Base-by-base conservation (phyloP, 2,329 filamentous ascomycete genomes). In the Helotiales sp. region DNA sequence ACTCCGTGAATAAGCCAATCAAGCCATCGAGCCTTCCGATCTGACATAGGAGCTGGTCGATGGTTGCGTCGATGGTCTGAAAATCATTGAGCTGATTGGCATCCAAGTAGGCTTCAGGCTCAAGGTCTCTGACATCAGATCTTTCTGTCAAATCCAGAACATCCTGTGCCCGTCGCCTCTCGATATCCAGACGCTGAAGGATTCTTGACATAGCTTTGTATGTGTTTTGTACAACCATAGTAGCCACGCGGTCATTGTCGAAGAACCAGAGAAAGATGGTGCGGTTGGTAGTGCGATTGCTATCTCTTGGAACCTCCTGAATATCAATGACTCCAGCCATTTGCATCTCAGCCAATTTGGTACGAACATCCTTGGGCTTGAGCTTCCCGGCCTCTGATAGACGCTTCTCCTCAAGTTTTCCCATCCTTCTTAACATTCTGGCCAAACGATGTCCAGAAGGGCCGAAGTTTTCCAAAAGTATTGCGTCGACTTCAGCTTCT, bases 201-300 rank as follows among this genome's bases (percentile, higher is more conserved):
- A 89, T 89, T 56, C 93, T 85, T 15, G 91, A 82, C 90, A 98
- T 96, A 27, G 87, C 83, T 73, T 96, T 96, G 78, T 96, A 98
- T 0, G 89, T 84, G 59, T 91, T 88, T 62, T 96, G 88, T 10
- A 96, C 75, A 1, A 96, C 76, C 60, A 88, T 83, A 19, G 82
- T 80, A 49, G 87, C 79, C 6, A 89, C 87, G 47, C 89, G 84
- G 46, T 91, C 85, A 10, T 83, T 78, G 70, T 98, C 93, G 73
- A 91, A 96, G 78, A 86, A 96, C 87, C 93, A 97, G 55, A 98
- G 84, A 72, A 93, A 98, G 24, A 96, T 82, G 0, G 92, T 96
- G 52, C 91, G 86, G 61, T 87, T 90, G 0, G 93, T 90, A 66
- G 89, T 84, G 31, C 92, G 87, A 61, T 87, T 88, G 63, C 88